Conservation (phyloP, 129 eudicot species). For the Ambrosia trifida region DNA sequence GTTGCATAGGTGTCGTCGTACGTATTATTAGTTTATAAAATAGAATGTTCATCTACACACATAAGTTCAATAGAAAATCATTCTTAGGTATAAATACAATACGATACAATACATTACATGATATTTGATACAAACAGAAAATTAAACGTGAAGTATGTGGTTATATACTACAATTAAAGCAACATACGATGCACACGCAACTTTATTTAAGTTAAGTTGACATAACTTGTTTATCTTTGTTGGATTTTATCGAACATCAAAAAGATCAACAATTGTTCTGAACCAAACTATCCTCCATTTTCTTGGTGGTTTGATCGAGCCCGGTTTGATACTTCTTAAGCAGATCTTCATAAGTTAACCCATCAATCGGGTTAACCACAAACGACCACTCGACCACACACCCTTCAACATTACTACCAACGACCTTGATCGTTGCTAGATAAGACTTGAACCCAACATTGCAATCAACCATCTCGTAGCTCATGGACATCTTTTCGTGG, state of each 20-base stretch:
- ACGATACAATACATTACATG: no score
- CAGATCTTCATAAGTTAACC: constrained; percentile 44
- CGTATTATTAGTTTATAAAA: no score
- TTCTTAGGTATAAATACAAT: no score
- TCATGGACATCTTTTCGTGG: constrained; percentile 37
- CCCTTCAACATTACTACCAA: constrained; percentile 25
- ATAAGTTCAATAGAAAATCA: no score
- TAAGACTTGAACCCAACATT: constrained; percentile 63
- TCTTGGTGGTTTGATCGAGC: constrained; percentile 34
- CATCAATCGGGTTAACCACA: constrained; percentile 50
- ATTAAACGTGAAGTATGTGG: no score
- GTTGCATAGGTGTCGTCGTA: no score
- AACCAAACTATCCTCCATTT: constrained; percentile 42
- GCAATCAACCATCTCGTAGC: constrained; percentile 60
- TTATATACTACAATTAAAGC: no score
- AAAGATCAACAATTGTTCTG: background rate
- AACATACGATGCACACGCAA: no score
- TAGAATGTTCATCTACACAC: no score
- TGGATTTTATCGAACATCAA: background rate
- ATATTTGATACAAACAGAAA: no score
- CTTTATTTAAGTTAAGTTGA: background rate
- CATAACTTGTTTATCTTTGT: background rate
- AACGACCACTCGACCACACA: constrained; percentile 53
- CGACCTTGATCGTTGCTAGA: constrained; percentile 51
- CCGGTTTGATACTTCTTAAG: constrained; percentile 29